Base-by-base conservation (phyloP, 75 land plant genomes). In the Selaginella moellendorffii region DNA sequence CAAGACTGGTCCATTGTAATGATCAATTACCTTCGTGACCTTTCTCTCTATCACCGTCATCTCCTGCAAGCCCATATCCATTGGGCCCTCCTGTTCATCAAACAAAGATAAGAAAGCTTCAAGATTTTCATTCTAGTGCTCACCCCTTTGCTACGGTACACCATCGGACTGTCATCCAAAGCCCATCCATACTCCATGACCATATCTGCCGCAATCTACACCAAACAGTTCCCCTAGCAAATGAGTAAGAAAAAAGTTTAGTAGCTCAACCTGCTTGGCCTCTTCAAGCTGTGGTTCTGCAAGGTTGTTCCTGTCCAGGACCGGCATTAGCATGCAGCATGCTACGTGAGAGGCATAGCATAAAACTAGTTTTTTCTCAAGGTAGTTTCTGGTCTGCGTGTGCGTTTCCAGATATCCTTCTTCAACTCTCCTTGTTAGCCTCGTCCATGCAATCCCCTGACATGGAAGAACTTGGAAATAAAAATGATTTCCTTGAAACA, bases 161-260 rank as follows among this genome's bases (percentile, higher is more conserved):
- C 74, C 51, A 80, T 66, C 26, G 74, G 80, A 74, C 80, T 82
- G 73, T 80, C 88, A 79, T 88, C 90, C 25, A 85, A 87, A 5
- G 82, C 83, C 98, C 98, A 93, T 5, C 98, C 98, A 76, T 76
- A 85, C 68, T 93, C 81, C 78, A 88, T 67, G 58, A 93, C 96
- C 98, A 93, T 93, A 31, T 71, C 54, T 5, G 87, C 78, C 2
- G 96, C 95, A 70, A 88, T 82, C 96, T 88, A 84, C 54, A 64
- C 58, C n/a, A 54, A 53, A n/a, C 2, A 65, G 2, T 22, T 26
- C 28, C 2, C 19, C 14, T 52, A 31, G 29, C 17, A 65, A 29
- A 23, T 2, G 18, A 52, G 24, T 17, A n/a, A n/a, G n/a, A n/a
- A n/a, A n/a, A n/a, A n/a, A n/a, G n/a, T n/a, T n/a, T n/a, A n/a